Base-by-base conservation (phyloP, 2,329 filamentous ascomycete species). In the Ploettnerulaceae sp. region DNA sequence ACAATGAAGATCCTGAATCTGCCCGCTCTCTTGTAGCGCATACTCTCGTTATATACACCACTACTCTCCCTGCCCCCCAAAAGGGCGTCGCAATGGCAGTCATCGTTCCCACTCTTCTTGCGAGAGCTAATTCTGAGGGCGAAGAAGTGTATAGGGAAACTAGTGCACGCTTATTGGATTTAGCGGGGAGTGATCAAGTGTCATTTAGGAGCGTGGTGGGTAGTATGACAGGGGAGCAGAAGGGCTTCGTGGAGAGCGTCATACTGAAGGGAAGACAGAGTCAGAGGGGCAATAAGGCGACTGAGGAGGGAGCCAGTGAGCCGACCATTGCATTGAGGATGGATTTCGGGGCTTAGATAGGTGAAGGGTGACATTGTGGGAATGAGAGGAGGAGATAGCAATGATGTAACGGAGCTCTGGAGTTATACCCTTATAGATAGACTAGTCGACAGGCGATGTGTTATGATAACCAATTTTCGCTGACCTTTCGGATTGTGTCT, bases 301-400 rank as follows among this genome's bases (percentile, higher is more conserved):
- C 71, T 57, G 66, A 63, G 45, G 59, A 67, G 33, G 67, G 67
- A 40, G 69, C 72, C 48, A 76, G 70, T 21, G 80, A 79, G 66
- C 93, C 93, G 9, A 93, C 74, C 53, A 98, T 98, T 73, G 89
- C 89, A 44, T 68, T 98, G 62, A 93, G 94, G 75, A 94, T 97
- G 86, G 76, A 95, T 66, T 97, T 98, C 75, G 80, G 79, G 8
- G 54, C 31, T 7, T 62, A 33, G 24, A 47, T 34, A 18, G 17
- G 22, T n/a, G n/a, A n/a, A n/a, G n/a, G n/a, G n/a, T n/a, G n/a
- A n/a, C n/a, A n/a, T n/a, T n/a, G n/a, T n/a, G n/a, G n/a, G n/a
- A n/a, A n/a, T n/a, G n/a, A n/a, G n/a, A n/a, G n/a, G n/a, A n/a
- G n/a, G n/a, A n/a, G n/a, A n/a, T n/a, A n/a, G n/a, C n/a, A n/a